phyloP scores from a whole-genome alignment of 306 rosid genomes.

The Alnus glutinosa region DNA sequence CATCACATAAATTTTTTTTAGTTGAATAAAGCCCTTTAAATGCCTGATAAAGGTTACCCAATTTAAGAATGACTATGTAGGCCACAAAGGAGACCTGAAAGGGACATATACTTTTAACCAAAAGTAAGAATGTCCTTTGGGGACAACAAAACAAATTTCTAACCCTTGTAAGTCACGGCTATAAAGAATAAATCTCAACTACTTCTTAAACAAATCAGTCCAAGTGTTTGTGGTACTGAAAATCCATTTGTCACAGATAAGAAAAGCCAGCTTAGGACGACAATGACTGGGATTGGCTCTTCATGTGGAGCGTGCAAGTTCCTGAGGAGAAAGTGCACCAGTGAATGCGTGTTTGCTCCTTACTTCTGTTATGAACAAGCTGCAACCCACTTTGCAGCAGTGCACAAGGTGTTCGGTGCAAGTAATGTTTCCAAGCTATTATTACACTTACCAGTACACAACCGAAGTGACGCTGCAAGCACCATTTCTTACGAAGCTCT shows the following conservation, averaged over 20 bases:
- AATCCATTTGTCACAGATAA: constrained; percentile 29
- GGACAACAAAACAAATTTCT: constrained; percentile 33
- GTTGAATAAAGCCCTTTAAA: constrained; percentile 31
- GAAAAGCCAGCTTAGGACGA: constrained; percentile 33
- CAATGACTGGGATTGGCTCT: constrained; percentile 67
- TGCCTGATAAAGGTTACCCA: constrained; percentile 53
- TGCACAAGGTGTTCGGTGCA: constrained; percentile 85
- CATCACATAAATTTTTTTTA: constrained; percentile 38
- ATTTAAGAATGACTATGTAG: constrained; percentile 64
- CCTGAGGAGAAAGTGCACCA: constrained; percentile 72
- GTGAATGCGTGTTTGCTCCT: constrained; percentile 77
- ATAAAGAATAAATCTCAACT: constrained; percentile 58
- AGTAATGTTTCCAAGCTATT: constrained; percentile 77
- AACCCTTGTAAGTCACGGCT: constrained; percentile 42
- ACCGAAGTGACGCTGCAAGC: constrained; percentile 70
- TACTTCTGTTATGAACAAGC: constrained; percentile 78
- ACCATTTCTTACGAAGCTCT: constrained; percentile 81
- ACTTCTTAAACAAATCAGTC: constrained; percentile 29
- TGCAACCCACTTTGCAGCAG: constrained; percentile 73
- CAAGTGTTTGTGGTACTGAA: constrained; percentile 19
- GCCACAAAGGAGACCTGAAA: constrained; percentile 77
- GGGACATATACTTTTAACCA: constrained; percentile 34
- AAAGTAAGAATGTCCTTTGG: constrained; percentile 47
- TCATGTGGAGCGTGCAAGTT: constrained; percentile 96
- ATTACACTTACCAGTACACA: constrained; percentile 61